A percentile compares a stretch with the other conserved stretches of the same genome.
Evolutionary conservation across 441 rosid species (phyloP).

Genomic region (Hura crepitans): DNA sequence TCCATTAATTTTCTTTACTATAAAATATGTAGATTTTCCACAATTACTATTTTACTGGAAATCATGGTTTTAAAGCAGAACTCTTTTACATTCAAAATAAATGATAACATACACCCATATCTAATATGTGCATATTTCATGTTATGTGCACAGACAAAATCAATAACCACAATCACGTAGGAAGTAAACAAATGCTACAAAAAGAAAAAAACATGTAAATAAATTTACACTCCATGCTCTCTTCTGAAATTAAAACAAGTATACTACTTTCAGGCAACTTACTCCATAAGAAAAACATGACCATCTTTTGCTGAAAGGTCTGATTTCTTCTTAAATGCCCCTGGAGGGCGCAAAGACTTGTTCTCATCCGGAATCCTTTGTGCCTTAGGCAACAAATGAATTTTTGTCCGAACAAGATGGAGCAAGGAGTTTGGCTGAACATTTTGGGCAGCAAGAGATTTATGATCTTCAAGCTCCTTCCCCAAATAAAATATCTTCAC

Average conservation of each 20-base stretch:
- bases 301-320: conserved; percentile 98
- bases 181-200: too few relatives aligned
- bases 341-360: conserved; percentile 91
- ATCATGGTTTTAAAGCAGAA: too few relatives aligned
- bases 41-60: too few relatives aligned
- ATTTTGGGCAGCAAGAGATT: conserved; percentile 72
- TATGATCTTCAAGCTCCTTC: conserved; percentile 86
- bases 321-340: conserved; percentile 98
- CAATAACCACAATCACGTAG: too few relatives aligned
- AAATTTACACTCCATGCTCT: neutral
- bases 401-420: conserved; percentile 86
- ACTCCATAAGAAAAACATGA: conserved; percentile 94
- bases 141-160: neutral
- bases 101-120: too few relatives aligned
- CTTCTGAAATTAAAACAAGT: neutral
- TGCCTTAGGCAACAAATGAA: conserved; percentile 81
- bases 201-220: neutral
- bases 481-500: conserved; percentile 82
- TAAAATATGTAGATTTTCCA: too few relatives aligned
- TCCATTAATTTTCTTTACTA: too few relatives aligned
- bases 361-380: conserved; percentile 90
- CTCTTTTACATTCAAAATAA: too few relatives aligned
- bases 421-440: conserved; percentile 89
- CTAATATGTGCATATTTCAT: neutral
- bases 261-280: conserved; percentile 35